A percentile compares a stretch with the other conserved stretches of the same genome.
Conservation (phyloP, 208 protist genomes). For the Vickermania spadyakhi region DNA sequence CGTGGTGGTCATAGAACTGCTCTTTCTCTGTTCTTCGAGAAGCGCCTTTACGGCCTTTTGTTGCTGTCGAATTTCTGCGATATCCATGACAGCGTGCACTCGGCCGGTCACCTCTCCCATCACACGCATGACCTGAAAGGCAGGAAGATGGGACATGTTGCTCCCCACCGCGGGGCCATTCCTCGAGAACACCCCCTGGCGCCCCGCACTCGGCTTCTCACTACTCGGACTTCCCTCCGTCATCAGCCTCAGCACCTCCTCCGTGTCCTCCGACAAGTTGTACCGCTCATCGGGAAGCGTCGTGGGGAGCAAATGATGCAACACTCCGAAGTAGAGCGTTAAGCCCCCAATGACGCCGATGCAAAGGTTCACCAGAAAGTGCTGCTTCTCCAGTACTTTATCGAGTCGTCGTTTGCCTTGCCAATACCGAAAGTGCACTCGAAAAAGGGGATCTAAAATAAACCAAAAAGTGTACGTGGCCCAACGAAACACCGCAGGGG, state of each 20-base stretch:
- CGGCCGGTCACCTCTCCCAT: constrained; percentile 66
- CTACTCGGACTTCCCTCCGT: constrained; percentile 16
- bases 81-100: constrained; percentile 51
- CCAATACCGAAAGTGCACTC: constrained; percentile 59
- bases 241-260: constrained; percentile 47
- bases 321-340: constrained; percentile 47
- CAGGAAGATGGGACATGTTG: constrained; percentile 60
- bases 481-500: constrained; percentile 52
- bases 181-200: background rate
- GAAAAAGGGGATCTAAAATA: constrained; percentile 57
- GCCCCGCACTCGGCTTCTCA: background rate
- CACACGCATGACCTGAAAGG: constrained; percentile 58
- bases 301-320: constrained; percentile 24
- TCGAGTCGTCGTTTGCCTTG: constrained; percentile 61
- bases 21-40: constrained; percentile 3
- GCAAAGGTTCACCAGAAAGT: constrained; percentile 34
- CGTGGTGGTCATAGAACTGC: no score
- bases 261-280: constrained; percentile 52
- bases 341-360: constrained; percentile 53
- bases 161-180: no score
- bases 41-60: constrained; percentile 47
- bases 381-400: constrained; percentile 59
- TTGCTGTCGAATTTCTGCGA: constrained; percentile 53
- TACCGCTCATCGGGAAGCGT: constrained; percentile 18
- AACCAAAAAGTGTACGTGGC: constrained; percentile 77